Conservation (phyloP, 2,329 filamentous ascomycete genomes). For the Scedosporium aurantiacum region DNA sequence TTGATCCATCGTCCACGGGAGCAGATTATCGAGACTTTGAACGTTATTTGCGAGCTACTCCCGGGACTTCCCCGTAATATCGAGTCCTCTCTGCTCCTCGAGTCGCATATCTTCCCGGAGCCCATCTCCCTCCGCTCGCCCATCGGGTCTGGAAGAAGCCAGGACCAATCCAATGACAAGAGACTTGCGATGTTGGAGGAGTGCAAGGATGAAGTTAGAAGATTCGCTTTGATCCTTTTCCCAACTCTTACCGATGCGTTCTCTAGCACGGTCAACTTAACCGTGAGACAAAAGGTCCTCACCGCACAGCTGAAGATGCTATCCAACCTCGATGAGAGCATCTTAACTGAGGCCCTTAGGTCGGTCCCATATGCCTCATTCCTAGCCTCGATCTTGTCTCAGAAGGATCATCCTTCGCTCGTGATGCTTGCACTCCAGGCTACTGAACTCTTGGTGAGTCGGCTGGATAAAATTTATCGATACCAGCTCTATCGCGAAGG, state of each 20-base stretch:
- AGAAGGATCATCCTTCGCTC: conserved; percentile 81
- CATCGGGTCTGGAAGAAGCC: neutral
- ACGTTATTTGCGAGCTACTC: conserved; percentile 91
- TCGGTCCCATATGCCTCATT: conserved; percentile 93
- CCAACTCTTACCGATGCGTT: conserved; percentile 94
- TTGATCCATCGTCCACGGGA: conserved; percentile 91
- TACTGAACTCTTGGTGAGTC: conserved; percentile 73
- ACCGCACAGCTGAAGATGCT: conserved; percentile 97
- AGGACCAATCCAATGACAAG: conserved; percentile 51
- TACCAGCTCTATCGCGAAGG: conserved; percentile 97
- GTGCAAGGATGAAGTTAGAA: conserved; percentile 79
- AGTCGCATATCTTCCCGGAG: neutral
- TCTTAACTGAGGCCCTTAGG: conserved; percentile 75
- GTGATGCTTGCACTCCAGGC: conserved; percentile 83
- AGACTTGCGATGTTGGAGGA: conserved; percentile 68
- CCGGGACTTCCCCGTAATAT: conserved; percentile 56
- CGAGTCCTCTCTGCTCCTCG: conserved; percentile 21
- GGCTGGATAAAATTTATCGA: conserved; percentile 78
- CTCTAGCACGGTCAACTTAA: conserved; percentile 92
- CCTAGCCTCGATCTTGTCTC: conserved; percentile 85
- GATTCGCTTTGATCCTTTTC: conserved; percentile 86
- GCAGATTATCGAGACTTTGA: conserved; percentile 92
- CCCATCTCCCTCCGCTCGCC: neutral
- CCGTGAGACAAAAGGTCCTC: conserved; percentile 87
- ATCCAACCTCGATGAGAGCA: conserved; percentile 76